Evolutionary conservation across 805 yeast genomes (phyloP).

Genomic region (Wickerhamomyces ciferrii): DNA sequence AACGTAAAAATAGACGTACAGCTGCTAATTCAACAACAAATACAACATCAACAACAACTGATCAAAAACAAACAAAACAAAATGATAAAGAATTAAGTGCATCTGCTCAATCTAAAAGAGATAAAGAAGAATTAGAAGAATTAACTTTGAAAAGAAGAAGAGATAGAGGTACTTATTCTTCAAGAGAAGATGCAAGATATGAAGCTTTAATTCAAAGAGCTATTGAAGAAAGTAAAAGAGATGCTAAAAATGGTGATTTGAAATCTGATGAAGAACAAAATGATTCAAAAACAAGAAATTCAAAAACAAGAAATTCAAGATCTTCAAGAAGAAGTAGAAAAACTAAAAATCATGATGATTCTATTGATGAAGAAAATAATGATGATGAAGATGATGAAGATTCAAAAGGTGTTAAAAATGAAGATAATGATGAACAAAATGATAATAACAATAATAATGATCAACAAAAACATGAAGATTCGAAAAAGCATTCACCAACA

Average conservation of each 20-base stretch:
- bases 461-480: not conserved
- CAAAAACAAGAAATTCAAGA: constrained; percentile 7
- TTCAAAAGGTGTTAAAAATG: constrained; percentile 5
- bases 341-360: not conserved
- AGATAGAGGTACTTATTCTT: constrained; percentile 31
- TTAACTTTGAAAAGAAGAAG: constrained; percentile 20
- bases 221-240: constrained; percentile 32
- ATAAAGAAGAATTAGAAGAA: constrained; percentile 10
- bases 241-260: constrained; percentile 16
- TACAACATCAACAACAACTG: constrained; percentile 5
- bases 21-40: constrained; percentile 1
- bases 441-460: not conserved
- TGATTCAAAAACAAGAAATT: constrained; percentile 4
- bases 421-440: not conserved
- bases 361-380: not conserved
- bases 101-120: constrained; percentile 19
- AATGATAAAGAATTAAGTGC: too few relatives aligned
- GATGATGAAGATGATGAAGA: not conserved
- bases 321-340: not conserved
- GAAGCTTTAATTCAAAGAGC: constrained; percentile 36
- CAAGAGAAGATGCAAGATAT: constrained; percentile 39
- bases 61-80: too few relatives aligned
- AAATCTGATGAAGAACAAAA: constrained; percentile 6
- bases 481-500: not conserved
- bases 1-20: constrained; percentile 21